These are phyloP conservation scores for Aspergillus biplanus DNA, from an alignment of 495 filamentous ascomycete genomes.

Conservation along the genomic window DNA sequence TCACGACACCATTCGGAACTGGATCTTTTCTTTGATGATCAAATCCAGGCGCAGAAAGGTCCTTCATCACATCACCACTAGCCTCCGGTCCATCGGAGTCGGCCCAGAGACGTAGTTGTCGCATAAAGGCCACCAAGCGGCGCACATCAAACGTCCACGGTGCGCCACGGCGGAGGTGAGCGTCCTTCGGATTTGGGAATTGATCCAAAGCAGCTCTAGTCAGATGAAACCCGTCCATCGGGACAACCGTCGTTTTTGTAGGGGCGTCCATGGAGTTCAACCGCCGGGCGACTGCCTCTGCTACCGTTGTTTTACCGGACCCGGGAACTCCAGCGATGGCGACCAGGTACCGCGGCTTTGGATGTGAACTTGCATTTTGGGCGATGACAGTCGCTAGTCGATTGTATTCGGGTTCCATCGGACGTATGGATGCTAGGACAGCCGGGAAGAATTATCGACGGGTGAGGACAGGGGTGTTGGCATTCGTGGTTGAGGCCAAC, in stretches of 20 bases:
- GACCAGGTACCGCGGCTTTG: constrained; percentile 35
- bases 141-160: constrained; percentile 46
- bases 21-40: constrained; percentile 47
- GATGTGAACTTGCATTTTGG: constrained; percentile 26
- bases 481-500: too few species aligned
- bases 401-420: constrained; percentile 7
- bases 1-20: constrained; percentile 36
- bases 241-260: constrained; percentile 30
- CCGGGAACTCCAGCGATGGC: constrained; percentile 52
- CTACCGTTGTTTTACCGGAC: constrained; percentile 54
- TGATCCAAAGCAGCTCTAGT: constrained; percentile 36
- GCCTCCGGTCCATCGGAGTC: not conserved
- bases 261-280: constrained; percentile 30
- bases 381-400: constrained; percentile 8
- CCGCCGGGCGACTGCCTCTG: constrained; percentile 34
- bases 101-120: constrained; percentile 16
- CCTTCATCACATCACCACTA: too few species aligned
- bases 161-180: constrained; percentile 44
- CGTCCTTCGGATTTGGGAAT: constrained; percentile 41
- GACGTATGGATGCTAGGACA: too few species aligned
- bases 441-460: too few species aligned
- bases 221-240: constrained; percentile 52
- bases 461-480: too few species aligned
- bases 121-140: constrained; percentile 35
- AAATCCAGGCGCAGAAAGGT: constrained; percentile 36